Base-by-base conservation (phyloP, 1,284 basidiomycete genomes). In the Dichomitus squalens region DNA sequence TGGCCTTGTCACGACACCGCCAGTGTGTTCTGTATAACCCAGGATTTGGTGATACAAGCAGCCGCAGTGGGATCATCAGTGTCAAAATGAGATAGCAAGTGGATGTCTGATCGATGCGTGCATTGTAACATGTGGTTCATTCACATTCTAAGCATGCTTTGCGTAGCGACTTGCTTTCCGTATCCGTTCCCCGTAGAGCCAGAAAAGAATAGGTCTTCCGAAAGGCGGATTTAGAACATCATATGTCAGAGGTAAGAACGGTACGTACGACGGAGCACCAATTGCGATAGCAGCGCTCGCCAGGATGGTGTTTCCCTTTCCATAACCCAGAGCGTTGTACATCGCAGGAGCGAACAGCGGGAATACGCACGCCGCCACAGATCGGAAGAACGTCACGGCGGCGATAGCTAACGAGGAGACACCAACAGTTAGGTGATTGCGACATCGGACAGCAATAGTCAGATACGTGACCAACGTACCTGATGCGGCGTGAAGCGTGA, bases 261-360 rank as follows among this genome's bases (percentile, higher is more conserved):
- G 18, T 31, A 76, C 84, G 58, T 70, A 87, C 84, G 84, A 82
- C 35, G 85, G 87, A 66, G 84, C 86, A 16, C 87, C 86, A 1
- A 88, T 66, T 1, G 70, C 79, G 44, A 88, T 79, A 0, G 84
- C 78, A 2, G 79, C 60, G 16, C 66, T 78, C 0, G 83, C 86
- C 6, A 90, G 74, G 11, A 89, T 77, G 0, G 86, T 85, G 57
- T 84, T 73, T 1, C 85, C 87, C 58, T 82, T 85, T 0, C 87
- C 87, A 52, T 83, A 86, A 2, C 86, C 87, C 0, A 89, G 74
- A 12, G 74, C 73, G 3, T 75, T 70, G 68, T 83, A 89, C 85
- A 89, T 87, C 14, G 79, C 71, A 6, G 85, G 83, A 0, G 82
- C 85, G 56, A 89, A 88, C 11, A 89, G 68, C 14, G 87, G 87